These are phyloP conservation scores for Symbiodinium pilosum DNA, from an alignment of 73 alveolate species.

Conservation along the genomic window DNA sequence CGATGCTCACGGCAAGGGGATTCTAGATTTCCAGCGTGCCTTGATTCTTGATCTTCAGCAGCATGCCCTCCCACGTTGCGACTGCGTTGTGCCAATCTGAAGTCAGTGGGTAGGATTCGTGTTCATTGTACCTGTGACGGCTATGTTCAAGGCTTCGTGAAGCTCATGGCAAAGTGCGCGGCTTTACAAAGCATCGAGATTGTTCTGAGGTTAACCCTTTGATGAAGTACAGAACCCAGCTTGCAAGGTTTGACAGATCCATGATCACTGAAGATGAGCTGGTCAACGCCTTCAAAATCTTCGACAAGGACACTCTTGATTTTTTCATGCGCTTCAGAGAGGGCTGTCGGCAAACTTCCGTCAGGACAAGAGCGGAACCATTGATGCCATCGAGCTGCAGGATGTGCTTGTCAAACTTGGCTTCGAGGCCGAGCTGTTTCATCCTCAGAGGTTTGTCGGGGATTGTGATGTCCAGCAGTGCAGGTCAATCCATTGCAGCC, in stretches of 20 bases:
- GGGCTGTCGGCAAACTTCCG: neutral
- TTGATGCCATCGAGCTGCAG: conserved; percentile 91
- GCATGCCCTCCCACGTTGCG: neutral
- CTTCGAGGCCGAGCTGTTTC: too few relatives aligned
- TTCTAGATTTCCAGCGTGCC: conserved; percentile 81
- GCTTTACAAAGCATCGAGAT: neutral
- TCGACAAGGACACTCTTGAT: conserved; percentile 37
- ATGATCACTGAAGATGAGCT: conserved; percentile 85
- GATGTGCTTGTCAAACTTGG: conserved; percentile 88
- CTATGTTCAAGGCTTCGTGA: conserved; percentile 52
- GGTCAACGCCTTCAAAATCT: conserved; percentile 93
- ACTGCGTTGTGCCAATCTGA: too few relatives aligned
- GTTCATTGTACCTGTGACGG: too few relatives aligned
- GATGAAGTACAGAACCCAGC: too few relatives aligned
- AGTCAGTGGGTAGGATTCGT: too few relatives aligned
- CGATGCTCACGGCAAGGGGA: conserved; percentile 83
- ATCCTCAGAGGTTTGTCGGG: too few relatives aligned
- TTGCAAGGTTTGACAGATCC: conserved; percentile 63
- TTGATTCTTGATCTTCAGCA: neutral
- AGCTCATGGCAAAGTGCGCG: conserved; percentile 55
- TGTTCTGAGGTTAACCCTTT: too few relatives aligned
- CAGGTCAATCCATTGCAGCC: conserved; percentile 75
- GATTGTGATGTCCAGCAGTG: too few relatives aligned
- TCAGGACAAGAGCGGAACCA: conserved; percentile 90
- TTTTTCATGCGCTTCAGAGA: neutral